phyloP scores from a whole-genome alignment of 768 basidiomycete genomes.

The Xanthoconium purpureum region DNA sequence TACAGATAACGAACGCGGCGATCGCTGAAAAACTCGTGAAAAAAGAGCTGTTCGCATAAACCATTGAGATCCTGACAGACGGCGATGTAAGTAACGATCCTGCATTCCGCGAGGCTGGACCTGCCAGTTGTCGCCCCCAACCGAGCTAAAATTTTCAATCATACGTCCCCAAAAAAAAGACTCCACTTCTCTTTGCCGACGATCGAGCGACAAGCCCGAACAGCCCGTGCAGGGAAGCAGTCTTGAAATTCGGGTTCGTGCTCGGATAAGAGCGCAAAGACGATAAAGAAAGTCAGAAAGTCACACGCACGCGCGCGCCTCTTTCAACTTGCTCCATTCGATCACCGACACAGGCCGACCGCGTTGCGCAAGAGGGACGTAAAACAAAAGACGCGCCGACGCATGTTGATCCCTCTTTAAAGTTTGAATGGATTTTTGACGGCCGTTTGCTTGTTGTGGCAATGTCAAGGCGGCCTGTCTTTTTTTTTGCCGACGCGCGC shows the following conservation, averaged over 20 bases:
- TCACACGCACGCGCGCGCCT: background rate
- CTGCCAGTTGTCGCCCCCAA: background rate
- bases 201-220: conserved; percentile 4
- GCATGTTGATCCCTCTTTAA: conserved; percentile 10
- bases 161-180: background rate
- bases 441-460: background rate
- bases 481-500: background rate
- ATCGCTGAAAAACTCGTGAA: background rate
- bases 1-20: background rate
- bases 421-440: background rate
- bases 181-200: conserved; percentile 15
- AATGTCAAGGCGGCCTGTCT: background rate
- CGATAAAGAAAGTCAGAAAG: background rate
- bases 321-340: conserved; percentile 21
- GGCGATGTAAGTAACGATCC: background rate
- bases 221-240: background rate
- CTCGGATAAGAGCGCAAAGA: conserved; percentile 14
- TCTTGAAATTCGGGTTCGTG: conserved; percentile 2
- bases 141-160: conserved; percentile 3
- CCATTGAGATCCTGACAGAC: background rate
- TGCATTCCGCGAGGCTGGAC: conserved; percentile 7
- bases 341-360: conserved; percentile 4
- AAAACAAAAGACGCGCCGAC: conserved; percentile 23
- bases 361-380: conserved; percentile 11
- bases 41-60: background rate